A percentile compares a stretch with the other conserved stretches of the same genome.
These are phyloP conservation scores for Vitis rotundifolia DNA, from an alignment of 164 flowering plant species.

Conservation along the genomic window DNA sequence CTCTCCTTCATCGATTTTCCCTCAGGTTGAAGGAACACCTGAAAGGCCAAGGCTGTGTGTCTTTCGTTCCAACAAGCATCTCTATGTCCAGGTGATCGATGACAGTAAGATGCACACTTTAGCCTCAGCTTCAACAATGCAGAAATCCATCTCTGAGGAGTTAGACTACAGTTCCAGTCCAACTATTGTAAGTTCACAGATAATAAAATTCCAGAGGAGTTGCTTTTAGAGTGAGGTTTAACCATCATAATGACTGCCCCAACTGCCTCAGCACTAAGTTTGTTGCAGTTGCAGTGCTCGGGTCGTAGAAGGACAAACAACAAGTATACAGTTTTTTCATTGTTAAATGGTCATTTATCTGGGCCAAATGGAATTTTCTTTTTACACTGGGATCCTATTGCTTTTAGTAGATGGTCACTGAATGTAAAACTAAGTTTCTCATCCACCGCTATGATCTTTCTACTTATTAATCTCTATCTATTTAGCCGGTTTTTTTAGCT, in stretches of 20 bases:
- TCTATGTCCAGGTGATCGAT: conserved; percentile 93
- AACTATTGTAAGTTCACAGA: conserved; percentile 67
- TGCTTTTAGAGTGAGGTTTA: not conserved
- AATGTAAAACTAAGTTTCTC: not conserved
- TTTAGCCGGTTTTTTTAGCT: too few species aligned
- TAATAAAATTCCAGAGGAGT: not conserved
- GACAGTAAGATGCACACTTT: conserved; percentile 97
- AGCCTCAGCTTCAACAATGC: conserved; percentile 90
- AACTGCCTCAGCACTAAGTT: not conserved
- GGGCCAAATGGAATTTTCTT: not conserved
- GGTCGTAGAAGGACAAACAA: not conserved
- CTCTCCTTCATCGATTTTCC: not conserved
- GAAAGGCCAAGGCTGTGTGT: conserved; percentile 92
- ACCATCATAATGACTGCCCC: not conserved
- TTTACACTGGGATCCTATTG: not conserved
- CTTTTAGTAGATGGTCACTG: not conserved
- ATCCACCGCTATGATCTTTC: not conserved
- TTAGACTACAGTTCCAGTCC: conserved; percentile 68
- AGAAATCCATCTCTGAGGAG: conserved; percentile 77
- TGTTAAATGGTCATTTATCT: too few species aligned
- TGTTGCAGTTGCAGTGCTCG: not conserved
- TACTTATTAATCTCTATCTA: too few species aligned
- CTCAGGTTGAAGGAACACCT: conserved; percentile 86
- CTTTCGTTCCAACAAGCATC: conserved; percentile 91
- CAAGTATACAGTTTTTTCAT: too few species aligned